Conservation (phyloP, 768 basidiomycete genomes). For the Lentinula sp. region DNA sequence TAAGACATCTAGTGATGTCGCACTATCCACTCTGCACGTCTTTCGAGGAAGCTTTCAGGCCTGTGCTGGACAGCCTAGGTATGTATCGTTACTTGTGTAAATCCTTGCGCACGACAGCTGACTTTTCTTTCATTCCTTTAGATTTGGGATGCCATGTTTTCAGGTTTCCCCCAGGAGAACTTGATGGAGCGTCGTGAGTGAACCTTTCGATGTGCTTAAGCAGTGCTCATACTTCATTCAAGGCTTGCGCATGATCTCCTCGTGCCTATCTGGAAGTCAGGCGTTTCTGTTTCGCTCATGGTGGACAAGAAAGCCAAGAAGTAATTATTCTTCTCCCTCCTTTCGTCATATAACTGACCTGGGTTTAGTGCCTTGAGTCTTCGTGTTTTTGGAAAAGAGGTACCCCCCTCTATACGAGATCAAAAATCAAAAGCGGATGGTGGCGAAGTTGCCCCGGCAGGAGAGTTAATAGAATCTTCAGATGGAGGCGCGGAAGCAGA, state of each 20-base stretch:
- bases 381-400: conserved; percentile 77
- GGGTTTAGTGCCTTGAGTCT: conserved; percentile 72
- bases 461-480: neutral
- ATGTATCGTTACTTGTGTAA: conserved; percentile 18
- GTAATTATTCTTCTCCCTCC: conserved; percentile 30
- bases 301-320: conserved; percentile 96
- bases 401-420: conserved; percentile 44
- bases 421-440: conserved; percentile 7
- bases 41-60: conserved; percentile 56
- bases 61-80: conserved; percentile 49
- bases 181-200: conserved; percentile 44
- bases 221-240: neutral
- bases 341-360: neutral
- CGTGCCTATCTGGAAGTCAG: conserved; percentile 96
- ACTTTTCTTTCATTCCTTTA: conserved; percentile 17
- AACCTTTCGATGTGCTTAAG: neutral
- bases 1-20: conserved; percentile 66
- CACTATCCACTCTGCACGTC: conserved; percentile 74
- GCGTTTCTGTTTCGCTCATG: conserved; percentile 83
- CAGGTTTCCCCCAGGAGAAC: conserved; percentile 51
- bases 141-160: conserved; percentile 71
- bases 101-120: neutral
- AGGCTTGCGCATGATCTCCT: conserved; percentile 75
- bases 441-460: neutral
- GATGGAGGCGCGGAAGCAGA: neutral